A percentile compares a stretch with the other conserved stretches of the same genome.
Evolutionary conservation across 768 basidiomycete species (phyloP).

Genomic region (Termitomyces sp.): DNA sequence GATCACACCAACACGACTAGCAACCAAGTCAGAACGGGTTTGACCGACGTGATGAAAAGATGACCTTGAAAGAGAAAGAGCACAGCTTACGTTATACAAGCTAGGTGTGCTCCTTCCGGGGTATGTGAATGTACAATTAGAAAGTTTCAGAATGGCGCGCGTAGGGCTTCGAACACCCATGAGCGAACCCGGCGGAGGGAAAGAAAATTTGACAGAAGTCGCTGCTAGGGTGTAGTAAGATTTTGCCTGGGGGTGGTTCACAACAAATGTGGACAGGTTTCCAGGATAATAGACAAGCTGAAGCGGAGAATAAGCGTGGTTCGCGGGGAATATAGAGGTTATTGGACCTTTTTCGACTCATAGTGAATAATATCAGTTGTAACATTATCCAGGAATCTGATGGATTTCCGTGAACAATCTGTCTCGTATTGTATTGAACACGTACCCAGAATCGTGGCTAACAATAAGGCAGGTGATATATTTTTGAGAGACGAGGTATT

Average conservation of each 20-base stretch:
- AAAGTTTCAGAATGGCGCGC: conserved; percentile 90
- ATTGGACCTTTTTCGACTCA: conserved; percentile 77
- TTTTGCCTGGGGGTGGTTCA: conserved; percentile 85
- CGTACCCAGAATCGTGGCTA: conserved; percentile 93
- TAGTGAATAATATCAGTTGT: conserved; percentile 98
- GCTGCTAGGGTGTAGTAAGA: conserved; percentile 96
- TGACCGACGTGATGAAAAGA: conserved; percentile 17
- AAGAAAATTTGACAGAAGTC: conserved; percentile 89
- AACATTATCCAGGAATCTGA: conserved; percentile 87
- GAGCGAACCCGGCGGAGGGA: conserved; percentile 91
- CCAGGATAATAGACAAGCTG: conserved; percentile 92
- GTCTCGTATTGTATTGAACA: conserved; percentile 8
- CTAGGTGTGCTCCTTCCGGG: conserved; percentile 78
- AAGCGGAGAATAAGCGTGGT: conserved; percentile 6
- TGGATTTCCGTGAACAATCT: conserved; percentile 9
- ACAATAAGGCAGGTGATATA: conserved; percentile 89
- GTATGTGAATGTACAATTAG: conserved; percentile 91
- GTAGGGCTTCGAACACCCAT: conserved; percentile 98
- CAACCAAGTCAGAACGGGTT: conserved; percentile 14
- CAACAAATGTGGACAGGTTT: conserved; percentile 87
- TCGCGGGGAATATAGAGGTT: not conserved
- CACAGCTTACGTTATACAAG: conserved; percentile 84
- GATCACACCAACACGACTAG: conserved; percentile 84
- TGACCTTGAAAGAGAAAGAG: conserved; percentile 86
- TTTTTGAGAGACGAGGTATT: conserved; percentile 76